Conservation (phyloP, 352 stramenopile species). For the Globisporangium cystogenes region DNA sequence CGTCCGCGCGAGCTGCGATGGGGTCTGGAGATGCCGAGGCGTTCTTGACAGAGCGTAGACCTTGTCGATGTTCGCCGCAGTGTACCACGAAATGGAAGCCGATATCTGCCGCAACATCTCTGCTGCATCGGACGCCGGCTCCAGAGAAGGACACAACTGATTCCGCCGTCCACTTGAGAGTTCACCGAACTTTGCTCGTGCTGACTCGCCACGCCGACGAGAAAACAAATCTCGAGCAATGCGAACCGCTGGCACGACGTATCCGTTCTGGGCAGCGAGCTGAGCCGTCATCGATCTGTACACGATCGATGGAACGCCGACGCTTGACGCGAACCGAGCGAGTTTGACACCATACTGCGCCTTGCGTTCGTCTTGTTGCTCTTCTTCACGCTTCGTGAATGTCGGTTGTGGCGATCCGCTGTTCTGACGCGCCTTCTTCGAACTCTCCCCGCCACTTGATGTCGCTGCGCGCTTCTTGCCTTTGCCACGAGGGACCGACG, state of each 20-base stretch:
- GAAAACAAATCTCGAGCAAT: conserved; percentile 58
- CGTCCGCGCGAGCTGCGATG: conserved; percentile 32
- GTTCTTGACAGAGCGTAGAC: conserved; percentile 26
- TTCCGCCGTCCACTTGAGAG: background rate
- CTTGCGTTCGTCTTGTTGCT: conserved; percentile 32
- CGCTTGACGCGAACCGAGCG: conserved; percentile 37
- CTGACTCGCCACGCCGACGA: conserved; percentile 9
- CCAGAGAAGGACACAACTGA: background rate
- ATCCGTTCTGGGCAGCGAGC: conserved; percentile 32
- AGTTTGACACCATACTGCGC: conserved; percentile 38
- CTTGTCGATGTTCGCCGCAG: conserved; percentile 43
- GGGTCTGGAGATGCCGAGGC: conserved; percentile 11
- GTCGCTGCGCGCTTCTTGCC: conserved; percentile 13
- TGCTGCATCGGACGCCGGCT: conserved; percentile 4
- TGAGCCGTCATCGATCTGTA: conserved; percentile 42
- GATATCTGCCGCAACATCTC: conserved; percentile 45
- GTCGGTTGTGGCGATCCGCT: background rate
- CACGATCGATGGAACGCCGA: conserved; percentile 30
- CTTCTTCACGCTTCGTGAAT: background rate
- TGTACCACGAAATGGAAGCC: conserved; percentile 53
- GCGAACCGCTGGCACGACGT: conserved; percentile 40
- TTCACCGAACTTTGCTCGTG: background rate
- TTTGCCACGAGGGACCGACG: conserved; percentile 4
- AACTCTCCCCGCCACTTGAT: background rate
- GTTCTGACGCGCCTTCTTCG: background rate